Conservation (phyloP, 202 grass and related monocot species). For the Elaeis oleifera region DNA sequence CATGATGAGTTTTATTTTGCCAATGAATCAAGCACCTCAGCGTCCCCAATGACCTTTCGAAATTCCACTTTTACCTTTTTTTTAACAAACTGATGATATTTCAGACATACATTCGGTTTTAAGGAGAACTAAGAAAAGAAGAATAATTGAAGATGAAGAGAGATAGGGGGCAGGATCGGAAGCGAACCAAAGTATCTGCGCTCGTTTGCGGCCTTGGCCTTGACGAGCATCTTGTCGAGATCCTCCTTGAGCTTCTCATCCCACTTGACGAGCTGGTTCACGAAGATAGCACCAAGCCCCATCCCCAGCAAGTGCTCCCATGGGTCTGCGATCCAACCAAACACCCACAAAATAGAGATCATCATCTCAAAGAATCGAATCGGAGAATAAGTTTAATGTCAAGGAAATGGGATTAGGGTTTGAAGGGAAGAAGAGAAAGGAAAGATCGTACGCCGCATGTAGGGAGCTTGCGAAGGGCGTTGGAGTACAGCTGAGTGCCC, state of each 20-base stretch:
- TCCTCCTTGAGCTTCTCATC: slow-evolving; percentile 79
- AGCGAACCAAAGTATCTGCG: slow-evolving; percentile 63
- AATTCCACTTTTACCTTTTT: no score
- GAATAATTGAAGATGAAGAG: no score
- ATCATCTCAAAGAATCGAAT: background rate
- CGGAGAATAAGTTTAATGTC: no score
- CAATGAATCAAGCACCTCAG: no score
- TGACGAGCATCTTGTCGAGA: slow-evolving; percentile 86
- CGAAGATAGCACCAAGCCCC: slow-evolving; percentile 57
- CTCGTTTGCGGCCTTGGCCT: slow-evolving; percentile 73
- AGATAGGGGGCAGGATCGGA: background rate
- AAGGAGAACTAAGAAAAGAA: no score
- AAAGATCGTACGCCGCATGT: slow-evolving; percentile 65
- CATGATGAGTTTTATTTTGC: no score
- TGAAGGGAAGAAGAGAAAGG: no score
- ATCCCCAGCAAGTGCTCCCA: slow-evolving; percentile 95
- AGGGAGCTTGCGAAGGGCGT: slow-evolving; percentile 89
- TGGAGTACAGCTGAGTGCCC: slow-evolving; percentile 90
- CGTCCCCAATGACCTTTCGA: no score
- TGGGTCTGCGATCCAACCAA: slow-evolving; percentile 50
- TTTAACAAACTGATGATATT: no score
- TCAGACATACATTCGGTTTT: no score
- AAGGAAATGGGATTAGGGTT: background rate
- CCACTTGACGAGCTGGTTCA: slow-evolving; percentile 76
- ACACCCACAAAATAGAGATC: background rate